These are phyloP conservation scores for Cyamopsis tetragonoloba DNA, from an alignment of 306 rosid species.

Conservation along the genomic window DNA sequence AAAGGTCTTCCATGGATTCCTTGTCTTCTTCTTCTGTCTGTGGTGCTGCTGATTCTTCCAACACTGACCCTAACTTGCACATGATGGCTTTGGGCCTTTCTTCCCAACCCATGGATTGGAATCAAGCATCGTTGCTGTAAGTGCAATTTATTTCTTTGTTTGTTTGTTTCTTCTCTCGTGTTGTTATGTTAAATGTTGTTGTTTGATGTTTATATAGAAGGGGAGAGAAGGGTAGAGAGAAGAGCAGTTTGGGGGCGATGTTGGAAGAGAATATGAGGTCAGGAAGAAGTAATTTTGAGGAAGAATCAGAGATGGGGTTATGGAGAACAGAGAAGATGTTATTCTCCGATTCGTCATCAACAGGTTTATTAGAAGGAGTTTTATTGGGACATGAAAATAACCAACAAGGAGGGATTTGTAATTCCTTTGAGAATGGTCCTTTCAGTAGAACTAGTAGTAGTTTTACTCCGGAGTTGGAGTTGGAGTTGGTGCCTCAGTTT, in stretches of 20 bases:
- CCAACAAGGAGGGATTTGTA: too few species aligned
- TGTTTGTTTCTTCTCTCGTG: not conserved
- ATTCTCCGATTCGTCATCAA: constrained; percentile 44
- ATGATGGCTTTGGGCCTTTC: constrained; percentile 90
- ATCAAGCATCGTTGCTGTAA: constrained; percentile 75
- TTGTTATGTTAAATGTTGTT: too few species aligned
- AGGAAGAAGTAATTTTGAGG: constrained; percentile 47
- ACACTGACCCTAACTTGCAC: constrained; percentile 59
- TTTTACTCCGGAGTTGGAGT: too few species aligned
- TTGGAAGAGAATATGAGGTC: constrained; percentile 64
- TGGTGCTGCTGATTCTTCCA: constrained; percentile 41
- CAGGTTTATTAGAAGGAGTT: constrained; percentile 82
- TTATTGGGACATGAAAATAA: constrained; percentile 42
- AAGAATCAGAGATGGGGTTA: constrained; percentile 52
- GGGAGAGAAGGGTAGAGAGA: constrained; percentile 56
- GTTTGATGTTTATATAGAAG: constrained; percentile 25
- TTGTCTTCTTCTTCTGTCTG: too few species aligned
- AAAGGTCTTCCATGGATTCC: constrained; percentile 65
- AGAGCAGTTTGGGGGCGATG: constrained; percentile 60
- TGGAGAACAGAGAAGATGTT: constrained; percentile 67
- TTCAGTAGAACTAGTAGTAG: too few species aligned
- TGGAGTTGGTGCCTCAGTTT: too few species aligned
- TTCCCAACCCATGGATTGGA: constrained; percentile 78
- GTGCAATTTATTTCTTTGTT: constrained; percentile 18
- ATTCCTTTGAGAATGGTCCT: constrained; percentile 32